Evolutionary conservation across 1,139 yeast species (phyloP).

Genomic region (Diutina neorugosa): DNA sequence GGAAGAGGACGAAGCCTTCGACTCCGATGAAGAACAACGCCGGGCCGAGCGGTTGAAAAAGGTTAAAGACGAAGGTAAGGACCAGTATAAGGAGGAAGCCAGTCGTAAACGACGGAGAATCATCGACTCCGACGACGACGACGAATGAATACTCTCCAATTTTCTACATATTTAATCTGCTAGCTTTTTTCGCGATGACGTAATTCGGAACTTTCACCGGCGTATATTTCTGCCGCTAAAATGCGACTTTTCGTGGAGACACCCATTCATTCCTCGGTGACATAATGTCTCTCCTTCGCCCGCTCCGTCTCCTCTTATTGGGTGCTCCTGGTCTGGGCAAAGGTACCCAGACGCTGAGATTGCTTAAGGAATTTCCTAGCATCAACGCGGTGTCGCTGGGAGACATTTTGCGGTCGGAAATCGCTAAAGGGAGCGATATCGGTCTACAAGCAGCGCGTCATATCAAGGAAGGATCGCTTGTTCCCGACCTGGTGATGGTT

Average conservation of each 20-base stretch:
- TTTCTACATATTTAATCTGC: not conserved
- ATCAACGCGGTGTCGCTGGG: conserved; percentile 64
- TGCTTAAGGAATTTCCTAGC: conserved; percentile 42
- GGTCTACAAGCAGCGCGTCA: conserved; percentile 48
- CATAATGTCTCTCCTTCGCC: conserved; percentile 12
- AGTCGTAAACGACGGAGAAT: conserved; percentile 39
- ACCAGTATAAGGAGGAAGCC: conserved; percentile 20
- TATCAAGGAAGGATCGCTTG: conserved; percentile 51
- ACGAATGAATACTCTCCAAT: conserved; percentile 1
- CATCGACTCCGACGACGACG: conserved; percentile 53
- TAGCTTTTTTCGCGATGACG: too few relatives aligned
- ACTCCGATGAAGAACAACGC: conserved; percentile 51
- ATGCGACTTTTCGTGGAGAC: conserved; percentile 5
- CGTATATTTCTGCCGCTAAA: not conserved
- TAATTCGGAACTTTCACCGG: not conserved
- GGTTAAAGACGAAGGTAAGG: conserved; percentile 33
- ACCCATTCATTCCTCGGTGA: not conserved
- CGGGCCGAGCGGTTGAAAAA: conserved; percentile 51
- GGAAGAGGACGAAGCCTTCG: conserved; percentile 27
- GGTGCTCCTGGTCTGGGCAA: conserved; percentile 97
- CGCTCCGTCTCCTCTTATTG: conserved; percentile 56
- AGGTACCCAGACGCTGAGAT: conserved; percentile 71
- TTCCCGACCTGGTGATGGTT: conserved; percentile 66
- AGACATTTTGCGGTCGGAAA: conserved; percentile 63
- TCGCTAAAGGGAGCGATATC: conserved; percentile 38